Evolutionary conservation across 2,329 filamentous ascomycete species (phyloP).

Genomic region (Verruconis gallopava): DNA sequence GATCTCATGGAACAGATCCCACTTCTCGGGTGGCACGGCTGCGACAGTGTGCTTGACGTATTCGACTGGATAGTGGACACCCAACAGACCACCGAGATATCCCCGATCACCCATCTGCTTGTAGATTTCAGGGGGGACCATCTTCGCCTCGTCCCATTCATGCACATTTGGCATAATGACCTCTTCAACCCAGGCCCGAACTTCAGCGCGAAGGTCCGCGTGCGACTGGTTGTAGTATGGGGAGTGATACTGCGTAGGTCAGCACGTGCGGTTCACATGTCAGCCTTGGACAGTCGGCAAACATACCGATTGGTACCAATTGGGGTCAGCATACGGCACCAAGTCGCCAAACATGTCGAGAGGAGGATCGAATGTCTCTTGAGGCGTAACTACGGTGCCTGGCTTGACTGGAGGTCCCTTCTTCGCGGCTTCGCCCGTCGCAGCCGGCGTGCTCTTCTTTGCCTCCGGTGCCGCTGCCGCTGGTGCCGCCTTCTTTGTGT

Average conservation of each 20-base stretch:
- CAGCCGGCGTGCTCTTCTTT: slow-evolving; percentile 22
- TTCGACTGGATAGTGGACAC: slow-evolving; percentile 66
- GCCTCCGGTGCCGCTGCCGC: slow-evolving; percentile 39
- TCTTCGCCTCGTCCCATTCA: slow-evolving; percentile 94
- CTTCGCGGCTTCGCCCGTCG: slow-evolving; percentile 38
- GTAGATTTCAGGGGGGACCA: slow-evolving; percentile 80
- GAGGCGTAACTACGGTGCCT: slow-evolving; percentile 32
- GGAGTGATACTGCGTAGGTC: slow-evolving; percentile 61
- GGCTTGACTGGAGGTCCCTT: slow-evolving; percentile 38
- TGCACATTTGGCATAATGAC: slow-evolving; percentile 84
- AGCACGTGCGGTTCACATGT: neutral
- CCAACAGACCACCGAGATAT: slow-evolving; percentile 85
- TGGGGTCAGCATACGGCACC: slow-evolving; percentile 83
- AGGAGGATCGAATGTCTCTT: slow-evolving; percentile 49
- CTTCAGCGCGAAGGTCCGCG: slow-evolving; percentile 76
- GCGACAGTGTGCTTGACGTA: slow-evolving; percentile 59
- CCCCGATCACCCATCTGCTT: slow-evolving; percentile 89
- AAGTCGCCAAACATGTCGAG: slow-evolving; percentile 75
- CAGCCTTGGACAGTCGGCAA: neutral
- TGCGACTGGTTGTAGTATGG: slow-evolving; percentile 95
- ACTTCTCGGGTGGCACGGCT: slow-evolving; percentile 73
- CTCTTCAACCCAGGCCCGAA: slow-evolving; percentile 81
- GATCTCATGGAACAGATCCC: slow-evolving; percentile 98
- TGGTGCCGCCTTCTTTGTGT: slow-evolving; percentile 57
- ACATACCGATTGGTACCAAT: slow-evolving; percentile 87